These are phyloP conservation scores for Colletotrichum sp. DNA, from an alignment of 2,329 filamentous ascomycete species.

Conservation along the genomic window DNA sequence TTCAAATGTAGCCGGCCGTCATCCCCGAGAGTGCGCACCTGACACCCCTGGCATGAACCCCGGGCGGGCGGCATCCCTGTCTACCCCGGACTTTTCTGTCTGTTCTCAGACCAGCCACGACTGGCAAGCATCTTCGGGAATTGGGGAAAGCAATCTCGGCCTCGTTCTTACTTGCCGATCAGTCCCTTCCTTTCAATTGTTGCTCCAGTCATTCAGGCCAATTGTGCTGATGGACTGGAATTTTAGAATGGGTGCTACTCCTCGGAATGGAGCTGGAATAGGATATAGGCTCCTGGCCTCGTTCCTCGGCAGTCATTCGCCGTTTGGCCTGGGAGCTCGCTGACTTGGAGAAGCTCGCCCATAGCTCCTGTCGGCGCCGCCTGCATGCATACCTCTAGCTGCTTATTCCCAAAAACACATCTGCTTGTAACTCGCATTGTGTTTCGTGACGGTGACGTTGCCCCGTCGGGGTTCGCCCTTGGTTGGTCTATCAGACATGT, in stretches of 20 bases:
- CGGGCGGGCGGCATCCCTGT: constrained; percentile 8
- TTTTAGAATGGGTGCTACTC: background rate
- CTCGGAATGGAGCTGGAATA: background rate
- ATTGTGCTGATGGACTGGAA: background rate
- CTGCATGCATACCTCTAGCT: constrained; percentile 1
- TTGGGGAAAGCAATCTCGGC: constrained; percentile 12
- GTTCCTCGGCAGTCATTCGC: background rate
- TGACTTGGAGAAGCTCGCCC: background rate
- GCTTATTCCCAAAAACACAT: background rate
- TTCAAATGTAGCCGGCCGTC: background rate
- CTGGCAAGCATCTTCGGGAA: constrained; percentile 16
- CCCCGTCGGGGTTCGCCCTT: background rate
- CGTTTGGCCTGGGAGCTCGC: background rate
- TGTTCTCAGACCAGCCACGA: constrained; percentile 16
- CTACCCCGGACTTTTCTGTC: constrained; percentile 20
- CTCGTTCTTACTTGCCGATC: background rate
- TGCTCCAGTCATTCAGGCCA: background rate
- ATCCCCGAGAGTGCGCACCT: constrained; percentile 11
- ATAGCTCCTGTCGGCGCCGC: background rate
- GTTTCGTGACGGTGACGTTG: constrained; percentile 6
- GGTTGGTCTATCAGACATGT: background rate
- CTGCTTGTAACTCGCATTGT: background rate
- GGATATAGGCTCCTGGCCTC: background rate
- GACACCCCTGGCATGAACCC: constrained; percentile 15
- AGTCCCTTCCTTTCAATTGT: background rate